Conservation (phyloP, 257 asterid genomes). For the Lycium barbarum region DNA sequence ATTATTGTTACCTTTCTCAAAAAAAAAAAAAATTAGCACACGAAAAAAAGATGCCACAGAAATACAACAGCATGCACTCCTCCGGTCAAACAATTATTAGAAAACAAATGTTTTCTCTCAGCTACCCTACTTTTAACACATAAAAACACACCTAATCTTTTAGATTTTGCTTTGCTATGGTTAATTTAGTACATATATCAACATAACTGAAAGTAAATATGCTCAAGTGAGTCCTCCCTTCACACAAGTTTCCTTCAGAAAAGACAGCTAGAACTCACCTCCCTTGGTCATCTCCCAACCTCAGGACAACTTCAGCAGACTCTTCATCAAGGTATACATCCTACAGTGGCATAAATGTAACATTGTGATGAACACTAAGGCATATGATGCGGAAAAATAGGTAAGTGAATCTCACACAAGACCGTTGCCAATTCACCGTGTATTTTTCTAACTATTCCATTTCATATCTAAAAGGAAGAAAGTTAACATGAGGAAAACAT, state of each 20-base stretch:
- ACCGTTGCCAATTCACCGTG: background rate
- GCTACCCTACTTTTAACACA: background rate
- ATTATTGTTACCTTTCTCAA: background rate
- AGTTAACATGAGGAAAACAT: conserved; percentile 24
- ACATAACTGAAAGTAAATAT: background rate
- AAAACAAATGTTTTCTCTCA: background rate
- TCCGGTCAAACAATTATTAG: background rate
- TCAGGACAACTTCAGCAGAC: conserved; percentile 93
- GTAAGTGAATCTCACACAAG: conserved; percentile 21
- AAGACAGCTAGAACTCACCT: conserved; percentile 61
- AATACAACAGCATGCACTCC: background rate
- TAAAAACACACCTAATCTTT: background rate
- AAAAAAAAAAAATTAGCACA: too few relatives aligned
- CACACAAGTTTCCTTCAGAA: background rate
- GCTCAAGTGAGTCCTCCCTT: background rate
- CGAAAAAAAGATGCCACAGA: background rate
- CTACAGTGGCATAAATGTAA: conserved; percentile 41
- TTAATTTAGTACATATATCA: background rate
- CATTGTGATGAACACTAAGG: background rate
- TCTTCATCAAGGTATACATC: conserved; percentile 96
- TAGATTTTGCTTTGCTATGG: background rate
- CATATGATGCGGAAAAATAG: background rate
- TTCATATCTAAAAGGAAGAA: background rate
- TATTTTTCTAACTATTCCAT: background rate
- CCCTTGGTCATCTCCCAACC: conserved; percentile 96